Percentiles rank a stretch among this genome's conserved stretches.
phyloP scores from a whole-genome alignment of 2,329 filamentous ascomycete genomes.

The Pseudogymnoascus sp. region DNA sequence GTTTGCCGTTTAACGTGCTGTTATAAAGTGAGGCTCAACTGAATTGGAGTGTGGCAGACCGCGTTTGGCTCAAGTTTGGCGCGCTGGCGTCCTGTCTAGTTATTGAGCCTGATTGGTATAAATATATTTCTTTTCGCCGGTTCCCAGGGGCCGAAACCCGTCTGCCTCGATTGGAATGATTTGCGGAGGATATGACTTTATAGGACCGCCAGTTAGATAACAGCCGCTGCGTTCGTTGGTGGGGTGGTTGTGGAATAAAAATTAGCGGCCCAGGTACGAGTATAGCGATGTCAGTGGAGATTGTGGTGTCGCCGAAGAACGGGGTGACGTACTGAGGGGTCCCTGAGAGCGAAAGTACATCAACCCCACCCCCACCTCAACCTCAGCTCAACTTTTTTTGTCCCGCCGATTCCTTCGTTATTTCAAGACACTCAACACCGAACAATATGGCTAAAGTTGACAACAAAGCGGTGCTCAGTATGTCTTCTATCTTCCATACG shows the following conservation, averaged over 20 bases:
- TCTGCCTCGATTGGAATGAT: not conserved
- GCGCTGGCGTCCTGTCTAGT: not conserved
- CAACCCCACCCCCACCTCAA: conserved; percentile 2
- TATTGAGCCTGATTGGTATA: not conserved
- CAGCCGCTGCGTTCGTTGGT: not conserved
- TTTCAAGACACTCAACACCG: not conserved
- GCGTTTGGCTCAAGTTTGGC: not conserved
- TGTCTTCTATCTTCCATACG: conserved; percentile 37
- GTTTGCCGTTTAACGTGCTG: not conserved
- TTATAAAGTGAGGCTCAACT: not conserved
- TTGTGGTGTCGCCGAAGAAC: conserved; percentile 15
- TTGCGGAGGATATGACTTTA: not conserved
- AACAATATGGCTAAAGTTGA: conserved; percentile 57
- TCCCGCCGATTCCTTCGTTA: not conserved
- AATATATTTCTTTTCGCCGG: not conserved
- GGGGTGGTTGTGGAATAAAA: not conserved
- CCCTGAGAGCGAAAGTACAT: not conserved
- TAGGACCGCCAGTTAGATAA: not conserved
- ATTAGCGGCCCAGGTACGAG: not conserved
- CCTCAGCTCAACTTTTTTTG: not conserved
- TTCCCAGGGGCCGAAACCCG: not conserved
- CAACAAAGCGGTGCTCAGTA: conserved; percentile 63
- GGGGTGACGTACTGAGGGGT: conserved; percentile 2
- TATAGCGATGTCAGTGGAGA: not conserved
- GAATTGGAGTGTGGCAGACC: not conserved